Evolutionary conservation across 805 yeast species (phyloP).

Genomic region (Metschnikowia dekortorum): DNA sequence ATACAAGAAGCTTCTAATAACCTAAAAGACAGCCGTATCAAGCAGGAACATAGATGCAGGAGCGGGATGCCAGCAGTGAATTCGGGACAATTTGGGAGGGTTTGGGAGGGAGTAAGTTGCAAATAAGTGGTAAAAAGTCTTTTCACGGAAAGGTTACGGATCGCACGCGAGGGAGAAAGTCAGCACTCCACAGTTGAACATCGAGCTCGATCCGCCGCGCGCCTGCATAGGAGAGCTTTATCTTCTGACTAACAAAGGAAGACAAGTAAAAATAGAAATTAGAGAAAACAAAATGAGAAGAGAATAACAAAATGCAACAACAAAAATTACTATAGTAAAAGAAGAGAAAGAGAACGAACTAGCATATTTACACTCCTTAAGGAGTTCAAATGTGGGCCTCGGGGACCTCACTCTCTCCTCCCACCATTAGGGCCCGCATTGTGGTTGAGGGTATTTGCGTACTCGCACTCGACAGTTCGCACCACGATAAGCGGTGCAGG

Average conservation of each 20-base stretch:
- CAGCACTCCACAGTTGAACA: neutral
- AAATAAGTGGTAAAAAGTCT: neutral
- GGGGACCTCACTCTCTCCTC: no score
- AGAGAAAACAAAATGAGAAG: no score
- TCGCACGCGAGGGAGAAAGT: neutral
- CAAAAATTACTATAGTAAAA: no score
- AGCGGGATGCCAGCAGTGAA: neutral
- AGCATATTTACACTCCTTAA: no score
- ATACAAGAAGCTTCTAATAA: neutral
- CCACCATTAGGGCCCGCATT: no score
- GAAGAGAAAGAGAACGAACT: no score
- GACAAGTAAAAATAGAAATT: no score
- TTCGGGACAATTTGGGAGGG: neutral
- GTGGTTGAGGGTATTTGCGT: neutral
- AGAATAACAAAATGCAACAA: no score
- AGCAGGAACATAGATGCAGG: neutral
- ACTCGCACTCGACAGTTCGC: neutral
- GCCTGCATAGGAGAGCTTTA: neutral
- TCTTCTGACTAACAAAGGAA: no score
- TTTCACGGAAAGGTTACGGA: neutral
- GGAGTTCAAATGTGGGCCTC: no score
- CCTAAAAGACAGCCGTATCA: neutral
- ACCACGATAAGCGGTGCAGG: neutral
- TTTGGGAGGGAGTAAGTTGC: no score
- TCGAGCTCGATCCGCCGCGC: neutral